phyloP scores from a whole-genome alignment of 305 asterid species.

The Plantago coronopus region DNA sequence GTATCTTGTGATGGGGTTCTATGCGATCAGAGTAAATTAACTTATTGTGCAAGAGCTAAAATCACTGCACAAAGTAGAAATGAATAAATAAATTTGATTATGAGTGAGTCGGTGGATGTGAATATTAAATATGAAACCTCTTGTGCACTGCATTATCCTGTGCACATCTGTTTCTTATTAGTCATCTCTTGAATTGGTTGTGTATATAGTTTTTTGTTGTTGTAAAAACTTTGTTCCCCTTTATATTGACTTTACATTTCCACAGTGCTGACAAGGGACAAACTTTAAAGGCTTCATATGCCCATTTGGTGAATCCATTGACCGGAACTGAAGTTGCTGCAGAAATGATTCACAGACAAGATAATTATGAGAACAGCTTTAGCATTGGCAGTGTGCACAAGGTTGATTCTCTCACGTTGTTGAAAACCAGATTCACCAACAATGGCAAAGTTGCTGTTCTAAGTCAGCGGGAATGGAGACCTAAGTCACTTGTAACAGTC shows the following conservation, averaged over 20 bases:
- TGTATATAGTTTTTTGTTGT: background rate
- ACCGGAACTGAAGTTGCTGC: conserved; percentile 77
- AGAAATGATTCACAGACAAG: conserved; percentile 72
- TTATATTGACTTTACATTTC: conserved; percentile 6
- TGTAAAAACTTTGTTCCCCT: background rate
- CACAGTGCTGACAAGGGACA: conserved; percentile 74
- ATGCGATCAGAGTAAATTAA: too few relatives aligned
- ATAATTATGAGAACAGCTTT: conserved; percentile 56
- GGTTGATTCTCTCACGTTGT: conserved; percentile 47
- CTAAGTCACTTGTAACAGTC: conserved; percentile 61
- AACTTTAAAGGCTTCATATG: conserved; percentile 74
- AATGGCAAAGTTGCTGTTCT: conserved; percentile 59
- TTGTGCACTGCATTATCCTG: too few relatives aligned
- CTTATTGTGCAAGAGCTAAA: too few relatives aligned
- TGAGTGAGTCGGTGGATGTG: too few relatives aligned
- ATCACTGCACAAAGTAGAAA: too few relatives aligned
- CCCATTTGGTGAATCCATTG: conserved; percentile 47
- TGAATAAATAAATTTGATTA: too few relatives aligned
- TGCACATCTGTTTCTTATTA: too few relatives aligned
- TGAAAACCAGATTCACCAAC: conserved; percentile 67
- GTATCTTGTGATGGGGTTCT: too few relatives aligned
- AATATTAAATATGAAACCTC: too few relatives aligned
- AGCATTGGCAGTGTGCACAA: conserved; percentile 63
- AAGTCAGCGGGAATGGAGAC: conserved; percentile 82
- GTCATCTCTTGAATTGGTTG: background rate